Evolutionary conservation across 2,329 filamentous ascomycete genomes (phyloP).

Genomic region (Decorospora gaudefroyi): DNA sequence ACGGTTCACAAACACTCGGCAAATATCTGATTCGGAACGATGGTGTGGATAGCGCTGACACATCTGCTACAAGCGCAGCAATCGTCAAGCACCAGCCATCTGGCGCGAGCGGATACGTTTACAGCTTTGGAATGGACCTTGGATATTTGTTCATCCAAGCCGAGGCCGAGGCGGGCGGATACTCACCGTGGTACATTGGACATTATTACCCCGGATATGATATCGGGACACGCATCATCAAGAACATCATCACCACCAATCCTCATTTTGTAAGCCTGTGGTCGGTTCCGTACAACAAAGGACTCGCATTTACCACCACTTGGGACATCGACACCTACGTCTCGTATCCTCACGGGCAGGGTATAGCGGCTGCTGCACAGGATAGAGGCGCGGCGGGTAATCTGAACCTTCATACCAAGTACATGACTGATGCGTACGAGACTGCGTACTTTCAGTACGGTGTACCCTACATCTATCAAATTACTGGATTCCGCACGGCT

Average conservation of each 20-base stretch:
- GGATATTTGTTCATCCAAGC: constrained; percentile 8
- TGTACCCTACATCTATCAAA: constrained; percentile 13
- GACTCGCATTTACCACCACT: constrained; percentile 12
- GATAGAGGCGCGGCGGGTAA: constrained; percentile 11
- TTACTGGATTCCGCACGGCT: constrained; percentile 8
- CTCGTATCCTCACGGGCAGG: constrained; percentile 13
- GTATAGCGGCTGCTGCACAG: constrained; percentile 13
- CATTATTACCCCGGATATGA: constrained; percentile 16
- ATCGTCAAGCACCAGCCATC: constrained; percentile 11
- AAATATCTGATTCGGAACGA: constrained; percentile 5
- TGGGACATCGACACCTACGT: constrained; percentile 16
- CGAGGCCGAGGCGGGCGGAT: constrained; percentile 6
- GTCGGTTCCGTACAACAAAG: constrained; percentile 15
- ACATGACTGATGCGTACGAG: constrained; percentile 12
- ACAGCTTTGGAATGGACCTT: constrained; percentile 14
- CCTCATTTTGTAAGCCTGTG: constrained; percentile 10
- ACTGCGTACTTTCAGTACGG: constrained; percentile 15
- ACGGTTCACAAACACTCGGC: constrained; percentile 7
- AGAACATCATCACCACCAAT: constrained; percentile 12
- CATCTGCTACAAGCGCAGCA: constrained; percentile 7
- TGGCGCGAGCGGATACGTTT: constrained; percentile 8
- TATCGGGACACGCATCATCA: constrained; percentile 13
- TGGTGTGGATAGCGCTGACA: constrained; percentile 9
- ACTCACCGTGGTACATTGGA: constrained; percentile 11
- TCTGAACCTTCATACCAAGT: constrained; percentile 14